Base-by-base conservation (phyloP, 768 basidiomycete genomes). In the Boletus sp. region DNA sequence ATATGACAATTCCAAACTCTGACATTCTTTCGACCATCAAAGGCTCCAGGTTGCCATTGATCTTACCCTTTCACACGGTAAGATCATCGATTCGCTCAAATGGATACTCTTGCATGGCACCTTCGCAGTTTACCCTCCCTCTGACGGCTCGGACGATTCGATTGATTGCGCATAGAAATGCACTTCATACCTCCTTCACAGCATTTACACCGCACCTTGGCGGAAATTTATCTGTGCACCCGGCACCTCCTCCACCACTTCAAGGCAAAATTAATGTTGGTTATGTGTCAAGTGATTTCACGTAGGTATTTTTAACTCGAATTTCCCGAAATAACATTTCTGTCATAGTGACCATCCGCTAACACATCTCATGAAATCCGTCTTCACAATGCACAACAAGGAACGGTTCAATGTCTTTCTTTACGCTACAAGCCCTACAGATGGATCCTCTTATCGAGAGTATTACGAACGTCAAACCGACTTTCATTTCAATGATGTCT, bases 291-390 rank as follows among this genome's bases (percentile, higher is more conserved):
- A 75, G 76, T 36, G 80, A 81, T 58, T 74, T 81, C 24, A 76
- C 71, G 78, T 80, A 54, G 42, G 75, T 63, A 12, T 32, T 47
- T 40, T 29, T 39, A 50, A 11, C 30, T 49, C 5, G 18, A 18
- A 8, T 46, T 29, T 35, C 15, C 35, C 35, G 11, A 50, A 11
- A 30, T 54, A 20, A 58, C 46, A 10, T 41, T 46, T 18, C 7
- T 28, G 40, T 32, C 11, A 40, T 52, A 80, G 79, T 61, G 78
- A 82, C 56, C 80, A 82, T 53, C 81, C 80, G 12, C 67, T 82
- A 47, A 73, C 79, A 24, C 80, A 82, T 59, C 73, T 82, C 50
- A 82, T 80, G 78, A 79, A 79, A 59, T 77, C 76, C 15, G 79
- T 78, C 41, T 82, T 82, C 58, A 63, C 70, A 15, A 67, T 78